Conservation (phyloP, 371 early-diverging fungal genomes). For the Syncephalastrum racemosum region DNA sequence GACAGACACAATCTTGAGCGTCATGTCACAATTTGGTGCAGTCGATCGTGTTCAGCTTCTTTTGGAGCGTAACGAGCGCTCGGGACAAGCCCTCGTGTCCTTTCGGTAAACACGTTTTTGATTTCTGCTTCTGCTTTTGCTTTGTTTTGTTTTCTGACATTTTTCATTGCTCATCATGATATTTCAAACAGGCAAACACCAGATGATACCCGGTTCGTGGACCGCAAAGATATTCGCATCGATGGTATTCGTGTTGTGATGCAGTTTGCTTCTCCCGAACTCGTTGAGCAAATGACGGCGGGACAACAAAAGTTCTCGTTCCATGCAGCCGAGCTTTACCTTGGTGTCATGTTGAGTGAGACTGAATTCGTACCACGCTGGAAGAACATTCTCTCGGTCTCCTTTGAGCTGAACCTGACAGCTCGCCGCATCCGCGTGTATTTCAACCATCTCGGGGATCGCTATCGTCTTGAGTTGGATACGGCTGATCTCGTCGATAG, state of each 20-base stretch:
- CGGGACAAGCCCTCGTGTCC: constrained; percentile 9
- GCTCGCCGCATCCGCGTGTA: constrained; percentile 17
- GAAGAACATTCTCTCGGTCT: constrained; percentile 2
- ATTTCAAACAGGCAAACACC: too few species aligned
- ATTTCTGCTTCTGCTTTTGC: too few species aligned
- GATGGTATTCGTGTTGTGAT: constrained; percentile 6
- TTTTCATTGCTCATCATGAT: too few species aligned
- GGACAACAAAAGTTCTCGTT: too few species aligned
- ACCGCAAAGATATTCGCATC: background rate
- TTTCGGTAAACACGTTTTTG: constrained; percentile 7
- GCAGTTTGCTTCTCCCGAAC: background rate
- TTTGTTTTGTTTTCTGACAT: too few species aligned
- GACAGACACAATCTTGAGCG: constrained; percentile 7
- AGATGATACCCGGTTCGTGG: too few species aligned
- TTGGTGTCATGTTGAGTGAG: constrained; percentile 9
- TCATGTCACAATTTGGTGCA: constrained; percentile 8
- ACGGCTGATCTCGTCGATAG: constrained; percentile 26
- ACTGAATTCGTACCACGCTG: constrained; percentile 11
- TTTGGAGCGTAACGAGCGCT: constrained; percentile 13
- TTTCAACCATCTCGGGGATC: constrained; percentile 22
- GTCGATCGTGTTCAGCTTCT: constrained; percentile 9
- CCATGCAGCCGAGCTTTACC: background rate
- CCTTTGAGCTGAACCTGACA: constrained; percentile 15
- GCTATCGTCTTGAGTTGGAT: constrained; percentile 25
- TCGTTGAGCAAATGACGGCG: background rate